phyloP scores from a whole-genome alignment of 202 grass and related monocot species.

The Zizania palustris region DNA sequence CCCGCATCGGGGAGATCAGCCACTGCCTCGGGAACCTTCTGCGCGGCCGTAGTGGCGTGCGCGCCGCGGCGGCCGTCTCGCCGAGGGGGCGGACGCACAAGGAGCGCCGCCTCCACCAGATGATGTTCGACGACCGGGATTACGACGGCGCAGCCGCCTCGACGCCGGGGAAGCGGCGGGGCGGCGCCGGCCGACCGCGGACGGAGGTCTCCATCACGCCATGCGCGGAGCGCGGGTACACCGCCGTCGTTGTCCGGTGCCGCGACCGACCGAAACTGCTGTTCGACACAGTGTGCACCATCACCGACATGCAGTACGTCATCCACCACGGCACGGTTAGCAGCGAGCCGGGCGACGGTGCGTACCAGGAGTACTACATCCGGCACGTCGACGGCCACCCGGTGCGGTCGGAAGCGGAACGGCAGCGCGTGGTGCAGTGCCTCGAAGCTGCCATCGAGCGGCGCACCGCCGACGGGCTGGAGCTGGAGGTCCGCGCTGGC shows the following conservation, averaged over 20 bases:
- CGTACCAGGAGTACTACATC: constrained; percentile 97
- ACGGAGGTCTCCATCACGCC: constrained; percentile 56
- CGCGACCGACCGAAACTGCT: constrained; percentile 79
- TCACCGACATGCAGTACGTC: constrained; percentile 90
- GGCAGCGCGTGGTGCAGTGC: constrained; percentile 61
- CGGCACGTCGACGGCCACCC: constrained; percentile 66
- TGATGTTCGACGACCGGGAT: constrained; percentile 72
- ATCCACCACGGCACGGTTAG: constrained; percentile 72
- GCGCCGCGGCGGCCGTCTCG: constrained; percentile 18
- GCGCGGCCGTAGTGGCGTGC: constrained; percentile 36
- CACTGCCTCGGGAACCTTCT: constrained; percentile 61
- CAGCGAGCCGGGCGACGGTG: constrained; percentile 41
- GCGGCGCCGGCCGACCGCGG: not conserved
- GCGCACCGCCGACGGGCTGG: constrained; percentile 72
- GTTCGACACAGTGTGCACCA: constrained; percentile 83
- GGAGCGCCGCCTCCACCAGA: constrained; percentile 82
- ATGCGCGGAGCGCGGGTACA: constrained; percentile 72
- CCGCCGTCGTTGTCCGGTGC: constrained; percentile 67
- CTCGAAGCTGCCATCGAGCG: constrained; percentile 85
- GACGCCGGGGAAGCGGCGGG: too few species aligned
- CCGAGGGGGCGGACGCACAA: constrained; percentile 48
- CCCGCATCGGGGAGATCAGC: constrained; percentile 51
- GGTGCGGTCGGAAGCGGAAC: constrained; percentile 59
- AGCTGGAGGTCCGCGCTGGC: constrained; percentile 68
- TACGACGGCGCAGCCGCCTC: constrained; percentile 11